Evolutionary conservation across 2,329 filamentous ascomycete species (phyloP).

Genomic region (Orbilia brochopaga): DNA sequence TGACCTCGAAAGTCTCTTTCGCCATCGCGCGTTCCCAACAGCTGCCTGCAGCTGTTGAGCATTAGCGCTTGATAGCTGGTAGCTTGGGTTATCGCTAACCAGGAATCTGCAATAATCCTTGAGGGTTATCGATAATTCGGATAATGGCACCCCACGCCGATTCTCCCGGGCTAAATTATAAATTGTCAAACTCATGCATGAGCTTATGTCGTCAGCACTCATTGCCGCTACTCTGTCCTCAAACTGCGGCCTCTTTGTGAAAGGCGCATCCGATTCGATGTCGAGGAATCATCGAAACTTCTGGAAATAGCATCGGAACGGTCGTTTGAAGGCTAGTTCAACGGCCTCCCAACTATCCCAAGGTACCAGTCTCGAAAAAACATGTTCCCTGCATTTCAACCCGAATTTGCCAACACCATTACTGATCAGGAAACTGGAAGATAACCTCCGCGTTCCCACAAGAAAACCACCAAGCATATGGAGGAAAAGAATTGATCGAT

Average conservation of each 20-base stretch:
- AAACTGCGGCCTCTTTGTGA: too few species aligned
- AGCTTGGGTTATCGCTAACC: slow-evolving; percentile 7
- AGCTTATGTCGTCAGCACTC: too few species aligned
- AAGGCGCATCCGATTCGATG: too few species aligned
- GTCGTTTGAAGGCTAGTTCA: slow-evolving; percentile 10
- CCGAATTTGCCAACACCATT: not conserved
- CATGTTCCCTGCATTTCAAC: not conserved
- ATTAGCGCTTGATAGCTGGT: not conserved
- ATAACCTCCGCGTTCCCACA: not conserved
- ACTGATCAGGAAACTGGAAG: not conserved
- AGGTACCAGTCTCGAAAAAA: not conserved
- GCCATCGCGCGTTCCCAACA: slow-evolving; percentile 42
- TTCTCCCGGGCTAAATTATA: slow-evolving; percentile 22
- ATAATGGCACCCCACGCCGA: slow-evolving; percentile 41
- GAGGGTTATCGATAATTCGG: slow-evolving; percentile 42
- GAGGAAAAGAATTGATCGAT: not conserved
- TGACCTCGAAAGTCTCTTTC: not conserved
- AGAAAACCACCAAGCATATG: not conserved
- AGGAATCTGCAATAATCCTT: slow-evolving; percentile 18
- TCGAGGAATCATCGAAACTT: too few species aligned
- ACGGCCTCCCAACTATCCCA: not conserved
- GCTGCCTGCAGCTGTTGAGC: not conserved
- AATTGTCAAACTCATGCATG: too few species aligned
- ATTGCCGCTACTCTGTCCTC: too few species aligned
- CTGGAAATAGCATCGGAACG: too few species aligned